Conservation (phyloP, 768 basidiomycete genomes). For the Tulasnella sp. region DNA sequence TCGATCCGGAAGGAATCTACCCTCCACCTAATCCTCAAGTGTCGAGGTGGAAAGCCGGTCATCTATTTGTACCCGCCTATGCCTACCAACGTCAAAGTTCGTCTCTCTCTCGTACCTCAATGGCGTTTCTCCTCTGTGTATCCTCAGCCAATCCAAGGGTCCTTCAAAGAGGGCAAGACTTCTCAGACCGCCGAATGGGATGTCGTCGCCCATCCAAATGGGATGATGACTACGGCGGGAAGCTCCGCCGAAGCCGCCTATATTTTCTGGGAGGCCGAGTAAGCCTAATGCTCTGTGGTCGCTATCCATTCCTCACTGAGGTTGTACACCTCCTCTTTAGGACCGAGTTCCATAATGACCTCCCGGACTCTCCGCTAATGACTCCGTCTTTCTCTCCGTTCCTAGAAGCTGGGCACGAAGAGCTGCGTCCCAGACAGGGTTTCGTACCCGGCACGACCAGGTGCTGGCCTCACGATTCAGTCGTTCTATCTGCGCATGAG, state of each 20-base stretch:
- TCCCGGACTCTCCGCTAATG: background rate
- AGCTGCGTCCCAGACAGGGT: background rate
- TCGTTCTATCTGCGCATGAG: background rate
- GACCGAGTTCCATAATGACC: background rate
- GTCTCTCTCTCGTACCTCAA: constrained; percentile 43
- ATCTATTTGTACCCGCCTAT: background rate
- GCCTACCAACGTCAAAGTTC: constrained; percentile 35
- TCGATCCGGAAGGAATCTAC: background rate
- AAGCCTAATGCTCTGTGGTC: background rate
- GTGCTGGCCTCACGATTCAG: background rate
- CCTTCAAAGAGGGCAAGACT: background rate
- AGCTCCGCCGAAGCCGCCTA: background rate
- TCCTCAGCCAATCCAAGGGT: constrained; percentile 37
- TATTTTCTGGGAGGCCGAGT: constrained; percentile 15
- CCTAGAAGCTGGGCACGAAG: background rate
- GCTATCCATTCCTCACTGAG: too few species aligned
- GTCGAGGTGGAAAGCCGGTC: background rate
- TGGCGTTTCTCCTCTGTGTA: constrained; percentile 48
- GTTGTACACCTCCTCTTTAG: too few species aligned
- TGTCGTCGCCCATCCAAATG: background rate
- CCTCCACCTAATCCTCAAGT: background rate
- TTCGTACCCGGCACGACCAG: background rate
- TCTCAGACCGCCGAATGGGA: background rate
- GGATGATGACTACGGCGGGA: constrained; percentile 34
- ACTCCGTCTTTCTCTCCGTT: background rate